Evolutionary conservation across 768 basidiomycete genomes (phyloP), one percentile per base, ranked within the genome.

Genomic region (Rhizopogon rudus): DNA sequence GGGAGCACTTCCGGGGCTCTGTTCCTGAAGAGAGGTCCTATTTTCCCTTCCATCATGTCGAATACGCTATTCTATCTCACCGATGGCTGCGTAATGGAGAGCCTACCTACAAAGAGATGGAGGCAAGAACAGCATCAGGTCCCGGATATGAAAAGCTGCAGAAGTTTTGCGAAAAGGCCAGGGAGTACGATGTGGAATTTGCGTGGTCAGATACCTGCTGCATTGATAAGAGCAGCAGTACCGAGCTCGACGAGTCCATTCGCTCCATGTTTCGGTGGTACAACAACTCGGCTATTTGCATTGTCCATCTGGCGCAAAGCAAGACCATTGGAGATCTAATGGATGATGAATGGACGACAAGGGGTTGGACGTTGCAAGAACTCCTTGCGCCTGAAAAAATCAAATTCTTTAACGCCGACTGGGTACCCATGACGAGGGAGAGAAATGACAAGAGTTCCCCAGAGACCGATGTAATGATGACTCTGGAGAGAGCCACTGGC

Each of bases 191-290:
- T 9, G 61, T 59, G 43, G 33, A 29, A 41, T 67, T 60, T 28
- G 63, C 53, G 16, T 68, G 67, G 67, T 57, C 60, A 22, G 67
- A 68, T 22, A 59, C 57, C 13, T 52, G 40, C 16, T 61, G 60
- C 40, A 55, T 59, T 44, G 54, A 59, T 51, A 67, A 65, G 29
- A 55, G 59, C 31, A 68, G 63, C 51, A 69, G 67, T 20, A 56
- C 64, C 13, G 67, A 68, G 43, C 54, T 68, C 13, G 64, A 65
- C 17, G 67, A 69, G 25, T 64, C 65, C 13, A 66, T 68, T 49
- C 61, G 60, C 3, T 65, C 67, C 0, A 68, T 68, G 67, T 68
- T 65, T 44, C 33, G 57, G 16, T 68, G 65, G 67, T 68, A 68
- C 44, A 53, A 54, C 2, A 56, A 59, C n/a, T 56, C 67, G 12